Evolutionary conservation across 495 filamentous ascomycete species (phyloP), one percentile per base, ranked within the genome.

Genomic region (Penicillium ucsense): DNA sequence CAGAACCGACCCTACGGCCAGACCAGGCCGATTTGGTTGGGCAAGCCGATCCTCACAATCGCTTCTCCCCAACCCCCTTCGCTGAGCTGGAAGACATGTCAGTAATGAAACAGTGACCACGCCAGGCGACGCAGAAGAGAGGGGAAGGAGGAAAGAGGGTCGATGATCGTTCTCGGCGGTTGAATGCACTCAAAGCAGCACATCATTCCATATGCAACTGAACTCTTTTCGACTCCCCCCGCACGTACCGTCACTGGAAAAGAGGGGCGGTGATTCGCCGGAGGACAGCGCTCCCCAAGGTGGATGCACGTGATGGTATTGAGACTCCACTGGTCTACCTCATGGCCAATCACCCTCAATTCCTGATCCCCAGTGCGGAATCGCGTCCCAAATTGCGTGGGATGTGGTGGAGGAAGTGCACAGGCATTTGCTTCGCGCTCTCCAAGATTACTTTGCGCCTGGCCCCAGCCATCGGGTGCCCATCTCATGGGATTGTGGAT

Each of bases 251-350:
- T 12, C 12, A 20, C 32, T 36, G 20, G 32, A n/a, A 6, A 29
- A 4, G 6, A 43, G 41, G 12, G 43, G 43, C 29, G 44, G 35
- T 50, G 54, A 57, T 57, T 57, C 51, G 54, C 50, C 59, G 59
- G 59, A 61, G 52, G 53, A 61, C 59, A 56, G 59, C 51, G 59
- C 59, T 61, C 59, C 58, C 40, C 38, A 38, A 33, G 35, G 39
- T 30, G 34, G 41, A 42, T 43, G 34, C 59, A 59, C 59, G 59
- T 61, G 59, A 59, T 31, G 27, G 11, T 33, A 44, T 36, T 9
- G 43, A 45, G 30, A 43, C 31, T 35, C 10, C 10, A 20, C 8
- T 27, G n/a, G 10, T n/a, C 5, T 1, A 9, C 6, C 35, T 11
- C 35, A 37, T 3, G 39, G n/a, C 43, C 43, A 45, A 45, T 29